Conservation (phyloP, 305 asterid species). For the Salvia sclarea region DNA sequence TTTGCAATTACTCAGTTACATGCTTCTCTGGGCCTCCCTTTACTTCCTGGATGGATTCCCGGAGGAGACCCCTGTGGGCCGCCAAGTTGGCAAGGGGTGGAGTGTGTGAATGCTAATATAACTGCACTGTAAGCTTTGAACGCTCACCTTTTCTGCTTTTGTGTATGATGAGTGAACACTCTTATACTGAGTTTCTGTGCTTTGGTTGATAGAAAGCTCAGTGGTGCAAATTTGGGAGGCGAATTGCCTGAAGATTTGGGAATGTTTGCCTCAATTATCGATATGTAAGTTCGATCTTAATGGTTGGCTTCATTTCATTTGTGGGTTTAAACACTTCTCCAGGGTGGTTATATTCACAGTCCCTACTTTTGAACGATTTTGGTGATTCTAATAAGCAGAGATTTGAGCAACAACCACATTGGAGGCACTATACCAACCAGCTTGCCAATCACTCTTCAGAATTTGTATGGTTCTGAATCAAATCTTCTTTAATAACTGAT, state of each 20-base stretch:
- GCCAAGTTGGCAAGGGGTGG: constrained; percentile 81
- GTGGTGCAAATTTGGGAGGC: constrained; percentile 68
- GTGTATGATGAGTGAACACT: constrained; percentile 4
- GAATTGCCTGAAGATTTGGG: constrained; percentile 60
- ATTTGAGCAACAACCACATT: constrained; percentile 81
- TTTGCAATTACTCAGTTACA: constrained; percentile 74
- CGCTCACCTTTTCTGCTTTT: neutral
- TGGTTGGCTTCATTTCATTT: neutral
- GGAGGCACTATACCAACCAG: constrained; percentile 76
- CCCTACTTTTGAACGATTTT: constrained; percentile 25
- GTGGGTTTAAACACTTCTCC: neutral
- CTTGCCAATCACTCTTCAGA: constrained; percentile 68
- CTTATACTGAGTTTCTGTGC: neutral
- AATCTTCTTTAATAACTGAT: constrained; percentile 16
- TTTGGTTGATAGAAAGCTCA: constrained; percentile 53
- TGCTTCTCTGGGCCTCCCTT: constrained; percentile 65
- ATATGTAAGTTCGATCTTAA: constrained; percentile 52
- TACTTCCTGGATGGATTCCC: constrained; percentile 74
- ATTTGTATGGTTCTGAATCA: constrained; percentile 60
- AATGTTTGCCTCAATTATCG: constrained; percentile 62
- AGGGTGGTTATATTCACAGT: neutral
- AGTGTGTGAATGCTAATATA: constrained; percentile 73
- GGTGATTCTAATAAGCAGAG: constrained; percentile 44
- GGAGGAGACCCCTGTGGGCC: constrained; percentile 96
- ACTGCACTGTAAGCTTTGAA: constrained; percentile 63